phyloP scores from a whole-genome alignment of 306 rosid species.

The Fagus sylvatica region DNA sequence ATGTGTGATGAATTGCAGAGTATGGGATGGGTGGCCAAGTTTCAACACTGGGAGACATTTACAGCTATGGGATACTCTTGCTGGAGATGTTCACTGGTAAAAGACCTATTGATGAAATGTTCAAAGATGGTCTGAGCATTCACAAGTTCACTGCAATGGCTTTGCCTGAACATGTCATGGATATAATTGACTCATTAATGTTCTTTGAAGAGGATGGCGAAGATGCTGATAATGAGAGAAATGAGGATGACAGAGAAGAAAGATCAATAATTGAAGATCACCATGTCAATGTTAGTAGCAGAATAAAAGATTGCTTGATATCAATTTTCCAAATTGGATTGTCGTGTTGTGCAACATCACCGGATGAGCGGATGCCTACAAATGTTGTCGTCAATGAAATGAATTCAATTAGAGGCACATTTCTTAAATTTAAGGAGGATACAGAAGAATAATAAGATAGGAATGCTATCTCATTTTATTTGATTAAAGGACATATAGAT shows the following conservation, averaged over 20 bases:
- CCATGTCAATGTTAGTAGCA: background rate
- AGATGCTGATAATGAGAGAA: slow-evolving; percentile 4
- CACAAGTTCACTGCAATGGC: slow-evolving; percentile 19
- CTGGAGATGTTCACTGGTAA: slow-evolving; percentile 42
- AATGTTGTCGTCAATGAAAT: slow-evolving; percentile 33
- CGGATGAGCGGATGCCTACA: slow-evolving; percentile 32
- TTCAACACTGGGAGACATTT: slow-evolving; percentile 33
- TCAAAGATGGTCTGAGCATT: slow-evolving; percentile 35
- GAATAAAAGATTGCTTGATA: slow-evolving; percentile 34
- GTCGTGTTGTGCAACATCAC: slow-evolving; percentile 38
- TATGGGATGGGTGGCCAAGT: slow-evolving; percentile 36
- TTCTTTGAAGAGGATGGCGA: background rate
- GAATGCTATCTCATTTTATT: no score
- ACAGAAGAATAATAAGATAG: no score
- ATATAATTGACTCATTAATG: background rate
- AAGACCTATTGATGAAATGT: slow-evolving; percentile 37
- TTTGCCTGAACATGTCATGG: slow-evolving; percentile 4
- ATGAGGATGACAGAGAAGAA: background rate
- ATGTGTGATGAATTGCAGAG: slow-evolving; percentile 18
- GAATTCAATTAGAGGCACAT: slow-evolving; percentile 15
- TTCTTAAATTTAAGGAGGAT: background rate
- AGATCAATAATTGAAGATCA: no score
- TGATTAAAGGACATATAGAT: no score
- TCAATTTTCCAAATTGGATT: slow-evolving; percentile 45
- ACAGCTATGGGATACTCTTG: slow-evolving; percentile 35